phyloP scores from a whole-genome alignment of 2,329 filamentous ascomycete species.

The Monosporascus sp. region DNA sequence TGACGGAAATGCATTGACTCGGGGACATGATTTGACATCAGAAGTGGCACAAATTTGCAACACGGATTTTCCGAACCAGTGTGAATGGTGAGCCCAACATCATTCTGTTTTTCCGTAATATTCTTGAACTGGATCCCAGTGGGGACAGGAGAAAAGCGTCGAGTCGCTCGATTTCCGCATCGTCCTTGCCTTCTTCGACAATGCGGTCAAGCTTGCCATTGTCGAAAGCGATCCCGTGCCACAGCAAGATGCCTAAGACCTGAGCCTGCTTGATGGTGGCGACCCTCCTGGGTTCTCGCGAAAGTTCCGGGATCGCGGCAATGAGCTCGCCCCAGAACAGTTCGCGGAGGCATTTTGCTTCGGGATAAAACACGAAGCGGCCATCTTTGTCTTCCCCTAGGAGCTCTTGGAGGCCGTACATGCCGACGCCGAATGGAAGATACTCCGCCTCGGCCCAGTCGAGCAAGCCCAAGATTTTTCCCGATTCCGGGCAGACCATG shows the following conservation, averaged over 20 bases:
- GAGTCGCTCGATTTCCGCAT: slow-evolving; percentile 47
- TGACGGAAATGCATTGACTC: no score
- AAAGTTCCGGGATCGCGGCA: slow-evolving; percentile 29
- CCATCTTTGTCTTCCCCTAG: slow-evolving; percentile 39
- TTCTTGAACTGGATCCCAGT: slow-evolving; percentile 1
- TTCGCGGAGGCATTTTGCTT: slow-evolving; percentile 35
- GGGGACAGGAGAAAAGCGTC: slow-evolving; percentile 26
- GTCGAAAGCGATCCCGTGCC: slow-evolving; percentile 61
- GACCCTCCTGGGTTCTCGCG: slow-evolving; percentile 10
- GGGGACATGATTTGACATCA: no score
- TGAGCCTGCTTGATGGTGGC: slow-evolving; percentile 36
- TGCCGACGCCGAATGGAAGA: slow-evolving; percentile 52
- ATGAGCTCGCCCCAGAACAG: slow-evolving; percentile 45
- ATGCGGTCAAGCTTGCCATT: slow-evolving; percentile 53
- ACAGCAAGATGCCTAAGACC: slow-evolving; percentile 52
- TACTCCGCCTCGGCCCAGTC: slow-evolving; percentile 62
- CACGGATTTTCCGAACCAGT: slow-evolving; percentile 9
- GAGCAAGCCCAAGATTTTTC: slow-evolving; percentile 46
- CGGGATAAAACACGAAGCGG: slow-evolving; percentile 39
- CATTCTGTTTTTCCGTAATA: slow-evolving; percentile 1
- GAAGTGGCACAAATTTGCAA: neutral
- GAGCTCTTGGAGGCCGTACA: slow-evolving; percentile 57
- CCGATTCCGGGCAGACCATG: slow-evolving; percentile 40
- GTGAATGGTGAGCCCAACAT: slow-evolving; percentile 6
- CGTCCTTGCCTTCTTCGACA: slow-evolving; percentile 45